These are phyloP conservation scores for Botrytis fabae DNA, from an alignment of 2,329 filamentous ascomycete species.

Conservation along the genomic window DNA sequence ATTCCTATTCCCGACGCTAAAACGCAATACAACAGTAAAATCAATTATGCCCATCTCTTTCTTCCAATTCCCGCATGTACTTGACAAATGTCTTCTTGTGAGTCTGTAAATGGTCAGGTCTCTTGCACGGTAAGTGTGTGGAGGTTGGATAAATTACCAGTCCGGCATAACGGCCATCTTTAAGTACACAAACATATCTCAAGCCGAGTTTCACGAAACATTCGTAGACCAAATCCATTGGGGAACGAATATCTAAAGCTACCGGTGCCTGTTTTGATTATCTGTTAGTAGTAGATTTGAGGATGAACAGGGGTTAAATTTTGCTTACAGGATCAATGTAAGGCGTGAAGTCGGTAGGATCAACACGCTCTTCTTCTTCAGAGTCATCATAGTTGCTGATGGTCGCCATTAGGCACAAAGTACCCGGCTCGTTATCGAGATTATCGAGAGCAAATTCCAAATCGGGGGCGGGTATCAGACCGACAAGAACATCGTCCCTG, in stretches of 20 bases:
- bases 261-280: slow-evolving; percentile 65
- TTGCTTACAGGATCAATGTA: slow-evolving; percentile 80
- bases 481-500: slow-evolving; percentile 75
- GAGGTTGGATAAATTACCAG: slow-evolving; percentile 57
- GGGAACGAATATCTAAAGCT: slow-evolving; percentile 81
- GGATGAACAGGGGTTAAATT: slow-evolving; percentile 5
- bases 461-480: slow-evolving; percentile 90
- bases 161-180: slow-evolving; percentile 81
- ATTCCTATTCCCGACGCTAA: slow-evolving; percentile 12
- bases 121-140: slow-evolving; percentile 8
- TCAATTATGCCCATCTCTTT: slow-evolving; percentile 41
- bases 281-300: slow-evolving; percentile 8
- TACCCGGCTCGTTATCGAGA: slow-evolving; percentile 70
- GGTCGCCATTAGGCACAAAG: slow-evolving; percentile 79
- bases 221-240: slow-evolving; percentile 94
- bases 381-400: slow-evolving; percentile 64
- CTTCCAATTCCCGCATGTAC: slow-evolving; percentile 83
- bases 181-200: slow-evolving; percentile 86
- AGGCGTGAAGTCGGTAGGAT: slow-evolving; percentile 82
- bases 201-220: slow-evolving; percentile 93
- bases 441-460: slow-evolving; percentile 90
- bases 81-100: slow-evolving; percentile 98
- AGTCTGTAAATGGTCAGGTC: slow-evolving; percentile 49
- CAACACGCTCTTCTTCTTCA: slow-evolving; percentile 54
- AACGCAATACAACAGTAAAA: slow-evolving; percentile 12